Percentiles rank a stretch among this genome's conserved stretches.
phyloP scores from a whole-genome alignment of 257 asterid species.

The Forsythia suspensa region DNA sequence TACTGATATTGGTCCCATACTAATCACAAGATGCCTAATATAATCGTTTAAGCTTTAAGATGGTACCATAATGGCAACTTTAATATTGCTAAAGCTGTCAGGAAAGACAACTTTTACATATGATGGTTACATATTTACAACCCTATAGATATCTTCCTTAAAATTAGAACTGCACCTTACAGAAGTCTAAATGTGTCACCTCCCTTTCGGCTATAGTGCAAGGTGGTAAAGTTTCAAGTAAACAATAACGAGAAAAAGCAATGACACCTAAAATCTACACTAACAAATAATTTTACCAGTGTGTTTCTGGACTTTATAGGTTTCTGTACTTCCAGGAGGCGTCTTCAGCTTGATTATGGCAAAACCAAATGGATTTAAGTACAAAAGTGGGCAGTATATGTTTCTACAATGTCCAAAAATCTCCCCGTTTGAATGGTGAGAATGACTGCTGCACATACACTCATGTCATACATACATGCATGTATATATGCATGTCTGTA shows the following conservation, averaged over 20 bases:
- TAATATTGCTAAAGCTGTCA: not conserved
- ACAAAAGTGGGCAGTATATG: constrained; percentile 87
- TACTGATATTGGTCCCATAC: not conserved
- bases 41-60: not conserved
- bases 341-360: constrained; percentile 84
- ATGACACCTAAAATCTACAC: not conserved
- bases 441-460: not conserved
- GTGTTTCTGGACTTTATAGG: constrained; percentile 46
- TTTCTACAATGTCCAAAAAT: constrained; percentile 80
- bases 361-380: constrained; percentile 83
- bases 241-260: not conserved
- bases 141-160: not conserved
- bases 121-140: not conserved
- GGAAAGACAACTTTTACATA: not conserved
- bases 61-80: not conserved
- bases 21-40: not conserved
- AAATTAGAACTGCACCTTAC: not conserved
- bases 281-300: constrained; percentile 3
- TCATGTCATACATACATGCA: not conserved
- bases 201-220: not conserved
- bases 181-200: not conserved
- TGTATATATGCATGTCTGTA: not conserved
- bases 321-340: constrained; percentile 91
- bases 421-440: constrained; percentile 89
- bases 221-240: not conserved